Evolutionary conservation across 179 eudicot species (phyloP), one percentile per base, ranked within the genome.

Genomic region (Carnegiea gigantea): DNA sequence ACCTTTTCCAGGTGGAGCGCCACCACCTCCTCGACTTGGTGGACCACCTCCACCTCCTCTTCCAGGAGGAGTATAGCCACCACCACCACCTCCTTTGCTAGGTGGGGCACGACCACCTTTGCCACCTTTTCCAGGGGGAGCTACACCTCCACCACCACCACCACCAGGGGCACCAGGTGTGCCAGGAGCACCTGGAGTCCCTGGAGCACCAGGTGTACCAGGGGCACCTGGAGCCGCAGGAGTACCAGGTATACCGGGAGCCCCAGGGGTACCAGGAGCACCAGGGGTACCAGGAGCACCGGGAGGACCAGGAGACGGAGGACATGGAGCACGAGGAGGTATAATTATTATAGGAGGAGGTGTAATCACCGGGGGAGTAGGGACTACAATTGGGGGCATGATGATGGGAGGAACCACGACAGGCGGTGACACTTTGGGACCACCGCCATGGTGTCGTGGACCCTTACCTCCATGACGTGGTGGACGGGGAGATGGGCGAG

Each of bases 391-490:
- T 0, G 86, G 80, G n/a, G 86, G 86, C 54, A 82, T 81, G 36
- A 84, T 68, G 48, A 83, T 80, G 2, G 88, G 88, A 30, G 83
- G 83, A 21, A 82, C 24, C 33, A 84, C 80, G 2, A 89, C 78
- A 12, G 90, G 91, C 20, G 94, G 91, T 9, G 30, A 7, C 0
- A 65, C 83, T 21, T 24, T 70, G 46, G 62, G 82, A 6, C 88
- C 91, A 53, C 77, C 53, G 14, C 75, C 80, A 48, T 85, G 90
- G 73, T 74, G 85, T 1, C 89, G 90, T 5, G 91, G 93, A 0
- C 75, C 82, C 15, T 51, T 73, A 57, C 77, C 86, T 48, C 62
- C 87, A 68, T 49, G 84, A 87, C 9, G 89, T 68, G 86, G 88
- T 15, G 92, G 90, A 11, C 53, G 53, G 0, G 53, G 53, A 48